Evolutionary conservation across 2,329 filamentous ascomycete species (phyloP).

Genomic region (Hansfordia pulvinata): DNA sequence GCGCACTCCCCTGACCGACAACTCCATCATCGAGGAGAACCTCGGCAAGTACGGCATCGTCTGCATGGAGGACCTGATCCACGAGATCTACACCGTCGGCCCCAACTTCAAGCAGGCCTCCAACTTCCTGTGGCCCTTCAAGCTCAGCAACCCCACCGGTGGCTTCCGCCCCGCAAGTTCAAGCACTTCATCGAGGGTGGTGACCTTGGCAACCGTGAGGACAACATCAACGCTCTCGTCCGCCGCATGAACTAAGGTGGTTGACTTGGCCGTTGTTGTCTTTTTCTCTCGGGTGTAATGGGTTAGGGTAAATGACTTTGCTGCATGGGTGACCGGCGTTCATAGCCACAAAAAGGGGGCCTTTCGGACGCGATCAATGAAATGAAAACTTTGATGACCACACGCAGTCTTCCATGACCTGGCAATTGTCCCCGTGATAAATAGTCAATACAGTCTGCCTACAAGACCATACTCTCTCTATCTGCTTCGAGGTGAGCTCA

Average conservation of each 20-base stretch:
- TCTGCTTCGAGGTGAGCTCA: too few relatives aligned
- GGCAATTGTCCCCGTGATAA: too few relatives aligned
- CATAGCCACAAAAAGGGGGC: too few relatives aligned
- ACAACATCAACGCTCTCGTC: constrained; percentile 92
- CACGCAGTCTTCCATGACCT: too few relatives aligned
- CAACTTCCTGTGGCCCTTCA: constrained; percentile 99
- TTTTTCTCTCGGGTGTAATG: too few relatives aligned
- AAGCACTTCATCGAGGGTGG: constrained; percentile 98
- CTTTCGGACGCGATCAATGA: too few relatives aligned
- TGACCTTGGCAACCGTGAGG: constrained; percentile 97
- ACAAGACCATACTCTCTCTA: too few relatives aligned
- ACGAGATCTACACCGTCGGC: constrained; percentile 97
- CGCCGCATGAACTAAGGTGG: constrained; percentile 87
- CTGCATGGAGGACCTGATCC: constrained; percentile 97
- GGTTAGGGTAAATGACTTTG: too few relatives aligned
- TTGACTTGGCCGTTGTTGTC: too few relatives aligned
- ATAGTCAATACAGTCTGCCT: too few relatives aligned
- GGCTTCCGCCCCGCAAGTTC: constrained; percentile 96
- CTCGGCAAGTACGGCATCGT: constrained; percentile 98
- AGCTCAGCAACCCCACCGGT: constrained; percentile 95
- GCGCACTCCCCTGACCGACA: constrained; percentile 91
- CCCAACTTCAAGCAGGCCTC: constrained; percentile 99
- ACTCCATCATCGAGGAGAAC: constrained; percentile 91
- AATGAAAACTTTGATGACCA: too few relatives aligned
- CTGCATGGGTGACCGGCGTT: too few relatives aligned